These are phyloP conservation scores for Fulvia fulva DNA, from an alignment of 2,329 filamentous ascomycete species.

Conservation along the genomic window DNA sequence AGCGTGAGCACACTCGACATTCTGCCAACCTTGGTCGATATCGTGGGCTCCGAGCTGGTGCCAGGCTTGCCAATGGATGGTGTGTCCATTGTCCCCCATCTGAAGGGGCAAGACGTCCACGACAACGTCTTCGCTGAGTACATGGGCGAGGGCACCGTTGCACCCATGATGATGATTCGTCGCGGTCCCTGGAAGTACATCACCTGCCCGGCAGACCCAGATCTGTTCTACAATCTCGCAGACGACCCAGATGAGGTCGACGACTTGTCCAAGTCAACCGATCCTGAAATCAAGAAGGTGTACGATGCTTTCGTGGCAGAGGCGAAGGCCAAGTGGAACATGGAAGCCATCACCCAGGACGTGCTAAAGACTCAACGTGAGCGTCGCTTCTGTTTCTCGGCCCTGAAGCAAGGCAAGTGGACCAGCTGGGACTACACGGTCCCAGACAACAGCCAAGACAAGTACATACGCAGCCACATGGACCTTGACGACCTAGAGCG, in stretches of 20 bases:
- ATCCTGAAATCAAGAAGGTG: constrained; percentile 38
- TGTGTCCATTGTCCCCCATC: constrained; percentile 72
- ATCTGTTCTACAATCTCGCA: constrained; percentile 77
- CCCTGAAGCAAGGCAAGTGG: constrained; percentile 70
- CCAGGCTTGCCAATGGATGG: constrained; percentile 80
- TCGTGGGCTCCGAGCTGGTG: constrained; percentile 68
- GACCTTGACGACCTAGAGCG: constrained; percentile 77
- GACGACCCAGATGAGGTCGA: constrained; percentile 71
- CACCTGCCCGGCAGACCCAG: constrained; percentile 76
- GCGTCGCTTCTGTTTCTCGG: constrained; percentile 73
- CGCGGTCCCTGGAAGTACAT: constrained; percentile 88
- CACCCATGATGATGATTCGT: constrained; percentile 90
- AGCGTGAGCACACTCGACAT: constrained; percentile 91
- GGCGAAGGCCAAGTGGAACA: constrained; percentile 73
- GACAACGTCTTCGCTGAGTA: constrained; percentile 95
- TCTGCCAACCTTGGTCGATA: constrained; percentile 79
- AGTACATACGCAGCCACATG: constrained; percentile 81
- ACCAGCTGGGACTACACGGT: constrained; percentile 86
- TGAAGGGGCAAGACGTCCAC: constrained; percentile 62
- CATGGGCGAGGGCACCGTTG: constrained; percentile 85
- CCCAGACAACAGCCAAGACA: constrained; percentile 56
- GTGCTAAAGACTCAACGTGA: constrained; percentile 75
- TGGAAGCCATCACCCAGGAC: constrained; percentile 68
- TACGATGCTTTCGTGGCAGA: constrained; percentile 66
- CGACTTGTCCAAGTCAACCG: constrained; percentile 57